phyloP scores from a whole-genome alignment of 352 stramenopile genomes.

The Phytopythium kandeliae region DNA sequence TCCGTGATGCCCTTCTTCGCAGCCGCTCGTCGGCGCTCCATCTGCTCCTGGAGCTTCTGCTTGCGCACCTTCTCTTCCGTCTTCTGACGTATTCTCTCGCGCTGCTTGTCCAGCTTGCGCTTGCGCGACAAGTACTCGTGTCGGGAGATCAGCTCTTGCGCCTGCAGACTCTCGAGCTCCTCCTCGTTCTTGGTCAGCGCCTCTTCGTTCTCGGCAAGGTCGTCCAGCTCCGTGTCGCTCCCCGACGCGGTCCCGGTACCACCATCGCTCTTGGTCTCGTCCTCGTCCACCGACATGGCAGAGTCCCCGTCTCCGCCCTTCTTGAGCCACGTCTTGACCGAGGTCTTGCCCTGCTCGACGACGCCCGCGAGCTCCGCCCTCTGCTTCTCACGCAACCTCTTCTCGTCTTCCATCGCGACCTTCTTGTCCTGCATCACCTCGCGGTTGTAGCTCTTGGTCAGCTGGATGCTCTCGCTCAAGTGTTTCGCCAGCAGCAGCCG shows the following conservation, averaged over 20 bases:
- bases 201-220: slow-evolving; percentile 53
- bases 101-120: slow-evolving; percentile 65
- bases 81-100: slow-evolving; percentile 47
- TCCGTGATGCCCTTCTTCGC: slow-evolving; percentile 74
- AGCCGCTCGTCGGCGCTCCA: slow-evolving; percentile 43
- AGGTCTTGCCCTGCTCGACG: slow-evolving; percentile 45
- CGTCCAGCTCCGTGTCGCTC: slow-evolving; percentile 63
- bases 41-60: slow-evolving; percentile 56
- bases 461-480: slow-evolving; percentile 43
- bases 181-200: slow-evolving; percentile 64
- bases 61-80: slow-evolving; percentile 60
- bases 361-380: slow-evolving; percentile 47
- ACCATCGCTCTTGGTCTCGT: slow-evolving; percentile 34
- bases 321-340: slow-evolving; percentile 58
- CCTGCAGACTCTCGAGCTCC: slow-evolving; percentile 58
- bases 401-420: slow-evolving; percentile 70
- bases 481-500: slow-evolving; percentile 53
- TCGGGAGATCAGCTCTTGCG: slow-evolving; percentile 60
- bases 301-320: slow-evolving; percentile 9
- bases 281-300: slow-evolving; percentile 17
- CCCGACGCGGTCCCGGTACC: slow-evolving; percentile 24
- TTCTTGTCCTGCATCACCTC: slow-evolving; percentile 58
- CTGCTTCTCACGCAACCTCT: slow-evolving; percentile 74
- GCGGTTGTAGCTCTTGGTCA: slow-evolving; percentile 74
- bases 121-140: slow-evolving; percentile 78